phyloP scores from a whole-genome alignment of 345 rosid species.

The Capsella bursapastoris region DNA sequence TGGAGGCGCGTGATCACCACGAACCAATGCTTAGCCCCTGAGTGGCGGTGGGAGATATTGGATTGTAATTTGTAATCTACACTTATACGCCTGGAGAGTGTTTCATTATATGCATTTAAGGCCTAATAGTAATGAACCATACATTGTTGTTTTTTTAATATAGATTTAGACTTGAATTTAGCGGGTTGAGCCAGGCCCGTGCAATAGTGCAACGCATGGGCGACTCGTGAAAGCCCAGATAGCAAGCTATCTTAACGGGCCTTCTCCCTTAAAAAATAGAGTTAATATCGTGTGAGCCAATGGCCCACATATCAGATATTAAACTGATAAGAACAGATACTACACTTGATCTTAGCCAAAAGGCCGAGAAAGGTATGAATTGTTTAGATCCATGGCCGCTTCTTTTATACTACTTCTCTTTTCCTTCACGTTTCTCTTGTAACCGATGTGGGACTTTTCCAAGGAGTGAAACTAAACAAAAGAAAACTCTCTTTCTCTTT shows the following conservation, averaged over 20 bases:
- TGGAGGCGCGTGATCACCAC: constrained; percentile 26
- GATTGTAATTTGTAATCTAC: neutral
- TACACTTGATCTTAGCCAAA: constrained; percentile 78
- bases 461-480: neutral
- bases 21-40: neutral
- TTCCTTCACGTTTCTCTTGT: neutral
- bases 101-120: neutral
- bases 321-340: constrained; percentile 63
- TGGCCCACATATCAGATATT: constrained; percentile 24
- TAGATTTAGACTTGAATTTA: neutral
- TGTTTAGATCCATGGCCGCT: accelerated
- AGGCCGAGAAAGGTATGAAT: constrained; percentile 67
- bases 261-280: neutral
- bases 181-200: constrained; percentile 14
- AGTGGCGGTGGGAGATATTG: neutral
- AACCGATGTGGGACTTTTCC: constrained; percentile 4
- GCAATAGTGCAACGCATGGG: constrained; percentile 19
- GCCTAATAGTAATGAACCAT: neutral
- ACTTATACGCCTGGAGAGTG: neutral
- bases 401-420: neutral
- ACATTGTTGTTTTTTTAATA: too few relatives aligned
- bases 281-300: constrained; percentile 15
- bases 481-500: neutral
- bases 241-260: neutral
- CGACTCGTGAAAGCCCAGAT: neutral